Evolutionary conservation across 345 rosid genomes (phyloP).

Genomic region (Linum tenue): DNA sequence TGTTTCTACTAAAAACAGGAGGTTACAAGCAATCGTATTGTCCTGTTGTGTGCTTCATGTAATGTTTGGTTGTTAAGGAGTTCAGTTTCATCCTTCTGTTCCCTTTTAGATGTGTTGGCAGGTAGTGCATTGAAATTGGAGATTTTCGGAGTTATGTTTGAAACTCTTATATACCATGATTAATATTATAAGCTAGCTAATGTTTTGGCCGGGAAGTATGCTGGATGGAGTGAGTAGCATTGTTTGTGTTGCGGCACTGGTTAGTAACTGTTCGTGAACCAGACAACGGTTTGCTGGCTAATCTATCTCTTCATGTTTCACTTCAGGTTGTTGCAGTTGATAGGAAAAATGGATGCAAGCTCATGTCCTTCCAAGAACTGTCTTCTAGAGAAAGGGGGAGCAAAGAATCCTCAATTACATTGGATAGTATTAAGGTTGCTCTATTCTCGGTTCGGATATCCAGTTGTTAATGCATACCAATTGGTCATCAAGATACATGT

Average conservation of each 20-base stretch:
- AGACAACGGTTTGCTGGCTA: slow-evolving; percentile 4
- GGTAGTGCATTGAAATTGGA: no score
- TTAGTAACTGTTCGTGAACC: slow-evolving; percentile 1
- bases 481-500: not conserved
- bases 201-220: no score
- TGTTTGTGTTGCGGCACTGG: no score
- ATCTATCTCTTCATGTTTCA: slow-evolving; percentile 6
- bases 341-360: slow-evolving; percentile 58
- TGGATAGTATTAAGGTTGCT: slow-evolving; percentile 59
- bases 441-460: not conserved
- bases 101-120: no score
- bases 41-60: not conserved
- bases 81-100: not conserved
- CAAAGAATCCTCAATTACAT: slow-evolving; percentile 45
- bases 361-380: slow-evolving; percentile 91
- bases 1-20: no score
- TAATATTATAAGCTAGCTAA: no score
- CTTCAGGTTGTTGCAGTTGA: slow-evolving; percentile 77
- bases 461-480: not conserved
- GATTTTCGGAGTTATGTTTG: no score
- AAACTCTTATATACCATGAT: no score
- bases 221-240: no score
- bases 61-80: not conserved
- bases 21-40: no score
- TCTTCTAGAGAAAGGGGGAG: slow-evolving; percentile 85